These are phyloP conservation scores for Citrus unshiu DNA, from an alignment of 345 rosid species.

Conservation along the genomic window DNA sequence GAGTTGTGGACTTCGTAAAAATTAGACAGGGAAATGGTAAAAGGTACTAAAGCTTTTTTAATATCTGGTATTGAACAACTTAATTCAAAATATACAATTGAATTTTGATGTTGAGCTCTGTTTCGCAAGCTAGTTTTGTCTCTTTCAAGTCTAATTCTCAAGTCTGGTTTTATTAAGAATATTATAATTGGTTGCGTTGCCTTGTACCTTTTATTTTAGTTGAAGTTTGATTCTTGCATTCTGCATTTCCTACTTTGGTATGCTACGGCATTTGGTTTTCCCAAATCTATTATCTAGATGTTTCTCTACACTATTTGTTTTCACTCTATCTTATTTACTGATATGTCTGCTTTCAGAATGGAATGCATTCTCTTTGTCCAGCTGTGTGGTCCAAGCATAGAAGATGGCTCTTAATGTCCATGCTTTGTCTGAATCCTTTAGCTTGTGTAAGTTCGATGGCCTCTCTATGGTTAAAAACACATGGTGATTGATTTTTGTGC, in stretches of 20 bases:
- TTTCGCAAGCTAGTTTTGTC: neutral
- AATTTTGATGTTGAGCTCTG: neutral
- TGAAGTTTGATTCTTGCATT: neutral
- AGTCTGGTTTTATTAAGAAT: neutral
- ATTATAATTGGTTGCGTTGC: neutral
- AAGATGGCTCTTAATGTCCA: slow-evolving; percentile 97
- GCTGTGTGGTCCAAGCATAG: slow-evolving; percentile 97
- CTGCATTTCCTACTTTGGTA: neutral
- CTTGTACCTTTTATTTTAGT: neutral
- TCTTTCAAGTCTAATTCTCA: too few relatives aligned
- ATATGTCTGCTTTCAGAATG: slow-evolving; percentile 55
- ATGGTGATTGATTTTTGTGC: neutral
- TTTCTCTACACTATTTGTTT: slow-evolving; percentile 3
- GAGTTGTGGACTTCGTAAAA: neutral
- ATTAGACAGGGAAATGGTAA: neutral
- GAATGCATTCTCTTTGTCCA: slow-evolving; percentile 96
- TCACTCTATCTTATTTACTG: slow-evolving; percentile 2
- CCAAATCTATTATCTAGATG: neutral
- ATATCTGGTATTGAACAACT: neutral
- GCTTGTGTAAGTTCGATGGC: slow-evolving; percentile 65
- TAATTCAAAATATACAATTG: neutral
- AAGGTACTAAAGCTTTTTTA: neutral
- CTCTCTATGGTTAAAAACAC: neutral
- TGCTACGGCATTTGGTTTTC: neutral
- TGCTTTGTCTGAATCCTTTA: slow-evolving; percentile 88